Base-by-base conservation (phyloP, 345 rosid genomes). In the Geranium rotundifolium region DNA sequence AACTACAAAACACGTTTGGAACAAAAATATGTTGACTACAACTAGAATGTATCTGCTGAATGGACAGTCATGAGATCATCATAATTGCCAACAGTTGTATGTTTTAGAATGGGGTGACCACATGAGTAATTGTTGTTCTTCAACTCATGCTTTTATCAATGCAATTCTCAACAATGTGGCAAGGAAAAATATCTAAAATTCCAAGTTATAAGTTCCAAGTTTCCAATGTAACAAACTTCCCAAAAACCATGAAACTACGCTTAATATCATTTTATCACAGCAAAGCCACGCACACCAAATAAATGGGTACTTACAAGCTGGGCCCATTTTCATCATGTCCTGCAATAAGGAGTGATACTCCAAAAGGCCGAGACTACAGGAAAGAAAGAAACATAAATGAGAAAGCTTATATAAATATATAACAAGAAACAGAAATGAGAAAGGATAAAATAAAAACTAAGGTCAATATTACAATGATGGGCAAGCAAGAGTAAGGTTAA, bases 311-410 rank as follows among this genome's bases (percentile, higher is more conserved):
- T 86, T 78, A 93, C 96, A 93, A 74, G 87, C 96, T 93, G 3
- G 99, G 91, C 19, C 96, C 99, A 59, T 93, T 80, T 79, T 93
- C 97, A 67, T 90, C 99, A 60, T 85, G 89, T 60, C 99, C 99
- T 69, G 97, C 99, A 78, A 93, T 93, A 59, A 93, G 97, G 75
- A 93, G 97, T 41, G 99, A 93, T 54, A 90, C 99, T 58, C 97
- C 99, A 75, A 93, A 93, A 31, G 99, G 99, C 16, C 98, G 86
- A 62, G 97, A 92, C 98, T 92, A 84, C 87, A 81, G 3, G 49
- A 14, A 1, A 46, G 15, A 46, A 46, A 46, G 16, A 46, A 46
- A 8, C 41, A 34, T 8, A 34, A 1, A 34, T 34, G 41, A 34
- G 27, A 34, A 34, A 34, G 41, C 7, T 5, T 8, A 34, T 34